Conservation (phyloP, 176 grass and related monocot genomes). For the Oryza nivara region DNA sequence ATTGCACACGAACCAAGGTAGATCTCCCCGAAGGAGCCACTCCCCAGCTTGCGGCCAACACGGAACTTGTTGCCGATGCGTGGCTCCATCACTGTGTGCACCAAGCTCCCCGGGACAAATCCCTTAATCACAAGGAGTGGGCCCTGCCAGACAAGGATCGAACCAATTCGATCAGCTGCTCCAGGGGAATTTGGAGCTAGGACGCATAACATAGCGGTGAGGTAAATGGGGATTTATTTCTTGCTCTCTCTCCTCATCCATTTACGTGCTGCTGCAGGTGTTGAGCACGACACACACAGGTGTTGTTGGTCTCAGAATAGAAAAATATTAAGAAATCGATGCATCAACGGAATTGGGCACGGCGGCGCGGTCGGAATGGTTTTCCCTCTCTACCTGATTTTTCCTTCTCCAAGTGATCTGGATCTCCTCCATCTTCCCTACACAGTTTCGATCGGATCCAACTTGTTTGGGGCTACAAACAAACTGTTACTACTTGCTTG, state of each 20-base stretch:
- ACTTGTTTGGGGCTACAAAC: too few species aligned
- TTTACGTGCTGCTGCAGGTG: slow-evolving; percentile 14
- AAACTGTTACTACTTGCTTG: too few species aligned
- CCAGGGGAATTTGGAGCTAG: slow-evolving; percentile 21
- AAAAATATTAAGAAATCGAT: slow-evolving; percentile 32
- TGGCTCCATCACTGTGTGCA: slow-evolving; percentile 54
- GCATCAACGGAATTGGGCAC: not conserved
- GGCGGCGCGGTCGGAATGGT: not conserved
- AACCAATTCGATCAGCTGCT: slow-evolving; percentile 5
- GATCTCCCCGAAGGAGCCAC: slow-evolving; percentile 82
- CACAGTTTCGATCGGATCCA: too few species aligned
- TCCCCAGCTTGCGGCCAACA: slow-evolving; percentile 77
- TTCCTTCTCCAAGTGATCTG: too few species aligned
- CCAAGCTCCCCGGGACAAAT: not conserved
- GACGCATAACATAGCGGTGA: not conserved
- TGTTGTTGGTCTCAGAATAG: slow-evolving; percentile 1
- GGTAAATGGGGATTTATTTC: slow-evolving; percentile 29
- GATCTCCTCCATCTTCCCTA: too few species aligned
- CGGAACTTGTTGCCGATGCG: slow-evolving; percentile 82
- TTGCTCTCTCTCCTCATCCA: not conserved
- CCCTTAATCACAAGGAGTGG: slow-evolving; percentile 9
- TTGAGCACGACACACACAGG: not conserved
- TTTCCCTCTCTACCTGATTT: not conserved
- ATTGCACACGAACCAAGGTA: slow-evolving; percentile 53
- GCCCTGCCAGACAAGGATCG: slow-evolving; percentile 22